Evolutionary conservation across 1,284 basidiomycete genomes (phyloP), one percentile per base, ranked within the genome.

Genomic region (Ganoderma resinaceum): DNA sequence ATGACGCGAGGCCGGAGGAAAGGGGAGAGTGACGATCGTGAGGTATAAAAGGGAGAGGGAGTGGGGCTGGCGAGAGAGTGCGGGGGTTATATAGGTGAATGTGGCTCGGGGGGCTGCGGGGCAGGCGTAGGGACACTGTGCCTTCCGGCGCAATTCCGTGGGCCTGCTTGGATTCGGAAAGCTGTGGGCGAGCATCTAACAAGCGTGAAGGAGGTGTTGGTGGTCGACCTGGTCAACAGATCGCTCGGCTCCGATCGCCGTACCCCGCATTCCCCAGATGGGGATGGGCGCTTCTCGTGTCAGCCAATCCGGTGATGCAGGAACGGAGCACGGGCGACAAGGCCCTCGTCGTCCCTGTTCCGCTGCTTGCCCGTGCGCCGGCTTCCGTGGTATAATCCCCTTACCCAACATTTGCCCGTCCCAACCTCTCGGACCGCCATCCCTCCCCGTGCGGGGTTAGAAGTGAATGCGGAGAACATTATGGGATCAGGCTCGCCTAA

Each of bases 141-240:
- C 11, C 59, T 68, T 68, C 67, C 67, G 67, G 52, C 67, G 60
- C 52, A 68, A 57, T 68, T 68, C 67, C 67, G 67, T 68, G 35
- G 5, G 6, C 29, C 14, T 31, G 49, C 42, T 29, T 29, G 40
- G 18, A 35, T 46, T 55, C 52, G 26, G 61, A 43, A 43, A 6
- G 40, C 20, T 29, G 59, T 29, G 59, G 26, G 59, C 12, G 59
- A 61, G 18, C 29, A 18, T 33, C 18, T 58, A 33, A 26, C 12
- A 23, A 20, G 31, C 23, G n/a, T n/a, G 55, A 20, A 35, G 55
- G 55, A 35, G 31, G 55, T 23, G 55, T n/a, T 58, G 55, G 55
- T 37, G 33, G 55, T n/a, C 31, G 23, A 58, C n/a, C 55, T 58
- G 31, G 9, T 58, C 31, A 33, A 33, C 18, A 26, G 37, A 37